Evolutionary conservation across 208 protist genomes (phyloP).

Genomic region (Angomonas ambiguus): DNA sequence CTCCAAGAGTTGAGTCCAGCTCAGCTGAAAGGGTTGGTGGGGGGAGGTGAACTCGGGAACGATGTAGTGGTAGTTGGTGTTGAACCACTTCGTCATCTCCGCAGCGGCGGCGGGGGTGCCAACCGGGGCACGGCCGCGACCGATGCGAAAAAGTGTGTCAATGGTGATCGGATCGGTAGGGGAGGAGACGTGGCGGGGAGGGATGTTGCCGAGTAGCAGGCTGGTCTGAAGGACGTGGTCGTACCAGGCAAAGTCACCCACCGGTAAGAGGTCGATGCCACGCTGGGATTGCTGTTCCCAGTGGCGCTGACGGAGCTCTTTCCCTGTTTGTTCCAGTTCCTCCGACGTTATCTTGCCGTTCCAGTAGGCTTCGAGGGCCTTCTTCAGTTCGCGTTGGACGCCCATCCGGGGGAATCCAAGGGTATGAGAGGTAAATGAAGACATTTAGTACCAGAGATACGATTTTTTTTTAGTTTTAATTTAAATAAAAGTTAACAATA

Average conservation of each 20-base stretch:
- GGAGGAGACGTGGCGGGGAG: conserved; percentile 36
- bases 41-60: conserved; percentile 79
- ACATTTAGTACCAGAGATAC: neutral
- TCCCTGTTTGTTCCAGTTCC: conserved; percentile 35
- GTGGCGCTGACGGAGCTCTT: conserved; percentile 31
- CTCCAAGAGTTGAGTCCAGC: conserved; percentile 44
- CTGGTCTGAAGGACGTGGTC: conserved; percentile 75
- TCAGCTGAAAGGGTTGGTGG: conserved; percentile 26
- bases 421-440: conserved; percentile 47
- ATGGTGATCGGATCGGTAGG: conserved; percentile 27
- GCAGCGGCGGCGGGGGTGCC: conserved; percentile 45
- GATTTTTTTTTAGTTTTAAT: neutral
- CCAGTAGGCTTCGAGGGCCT: conserved; percentile 84
- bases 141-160: conserved; percentile 85
- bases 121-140: conserved; percentile 55
- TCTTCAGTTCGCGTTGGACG: conserved; percentile 79
- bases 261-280: conserved; percentile 58
- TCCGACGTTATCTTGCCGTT: conserved; percentile 39
- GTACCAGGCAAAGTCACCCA: conserved; percentile 80
- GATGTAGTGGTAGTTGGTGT: conserved; percentile 93
- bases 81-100: conserved; percentile 94
- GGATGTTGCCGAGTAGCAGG: conserved; percentile 73
- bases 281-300: conserved; percentile 36
- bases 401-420: conserved; percentile 86
- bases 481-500: neutral